Conservation (phyloP, 2,329 filamentous ascomycete species). For the Penicillium aurantiogriseum region DNA sequence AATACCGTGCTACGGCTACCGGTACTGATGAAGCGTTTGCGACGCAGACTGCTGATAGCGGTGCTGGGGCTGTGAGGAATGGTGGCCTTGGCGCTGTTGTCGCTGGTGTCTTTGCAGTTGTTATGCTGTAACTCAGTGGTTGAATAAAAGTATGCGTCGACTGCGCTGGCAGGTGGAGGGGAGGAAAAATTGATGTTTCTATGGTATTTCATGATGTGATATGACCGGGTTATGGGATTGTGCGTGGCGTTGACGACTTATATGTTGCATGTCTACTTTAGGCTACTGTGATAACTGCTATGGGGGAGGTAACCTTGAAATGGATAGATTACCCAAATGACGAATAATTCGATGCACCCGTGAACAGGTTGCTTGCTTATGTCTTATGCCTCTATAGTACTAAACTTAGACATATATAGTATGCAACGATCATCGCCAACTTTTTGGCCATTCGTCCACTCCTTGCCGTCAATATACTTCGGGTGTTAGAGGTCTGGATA, state of each 20-base stretch:
- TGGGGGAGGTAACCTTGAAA: no score
- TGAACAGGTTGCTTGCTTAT: background rate
- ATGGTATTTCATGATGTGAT: background rate
- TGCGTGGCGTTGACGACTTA: background rate
- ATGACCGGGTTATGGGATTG: background rate
- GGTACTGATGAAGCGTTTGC: constrained; percentile 5
- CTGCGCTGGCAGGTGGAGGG: background rate
- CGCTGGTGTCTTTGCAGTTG: constrained; percentile 7
- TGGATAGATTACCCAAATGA: background rate
- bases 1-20: constrained; percentile 18
- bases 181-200: background rate
- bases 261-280: background rate
- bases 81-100: constrained; percentile 6
- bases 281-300: no score
- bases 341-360: background rate
- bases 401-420: no score
- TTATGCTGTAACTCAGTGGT: constrained; percentile 6
- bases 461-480: background rate
- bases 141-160: background rate
- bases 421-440: background rate
- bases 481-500: no score
- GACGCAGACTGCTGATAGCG: constrained; percentile 12
- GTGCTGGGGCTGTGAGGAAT: background rate
- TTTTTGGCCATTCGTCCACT: background rate
- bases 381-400: background rate